Evolutionary conservation across 75 land plant genomes (phyloP).

Genomic region (Cupressus sempervirens): DNA sequence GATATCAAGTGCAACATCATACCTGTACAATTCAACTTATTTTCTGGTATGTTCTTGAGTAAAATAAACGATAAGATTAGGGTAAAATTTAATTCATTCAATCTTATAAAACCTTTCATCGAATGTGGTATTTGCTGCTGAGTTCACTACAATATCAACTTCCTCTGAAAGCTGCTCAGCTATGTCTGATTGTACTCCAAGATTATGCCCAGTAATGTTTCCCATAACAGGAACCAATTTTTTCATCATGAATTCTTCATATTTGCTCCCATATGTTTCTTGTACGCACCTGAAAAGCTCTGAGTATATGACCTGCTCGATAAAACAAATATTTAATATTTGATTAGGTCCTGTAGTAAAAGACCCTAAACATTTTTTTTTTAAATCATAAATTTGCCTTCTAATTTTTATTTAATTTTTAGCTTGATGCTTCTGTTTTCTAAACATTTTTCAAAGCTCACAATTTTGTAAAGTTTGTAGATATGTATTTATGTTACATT

Average conservation of each 20-base stretch:
- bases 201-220: slow-evolving; percentile 41
- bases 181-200: slow-evolving; percentile 49
- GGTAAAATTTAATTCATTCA: neutral
- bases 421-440: no score
- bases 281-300: slow-evolving; percentile 58
- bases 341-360: neutral
- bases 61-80: neutral
- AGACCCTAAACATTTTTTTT: neutral
- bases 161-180: slow-evolving; percentile 34
- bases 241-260: slow-evolving; percentile 55
- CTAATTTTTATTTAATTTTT: no score
- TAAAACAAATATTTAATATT: neutral
- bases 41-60: neutral
- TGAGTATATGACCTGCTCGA: slow-evolving; percentile 47
- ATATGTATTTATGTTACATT: no score
- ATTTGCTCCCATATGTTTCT: slow-evolving; percentile 55
- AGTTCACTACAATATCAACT: slow-evolving; percentile 76
- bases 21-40: slow-evolving; percentile 32
- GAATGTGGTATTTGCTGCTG: slow-evolving; percentile 94
- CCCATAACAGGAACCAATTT: slow-evolving; percentile 82
- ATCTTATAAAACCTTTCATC: slow-evolving; percentile 67
- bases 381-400: no score
- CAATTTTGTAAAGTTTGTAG: no score
- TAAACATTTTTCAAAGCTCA: neutral
- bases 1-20: slow-evolving; percentile 76